A percentile compares a stretch with the other conserved stretches of the same genome.
phyloP scores from a whole-genome alignment of 805 yeast species.

The Metschnikowia sp. region DNA sequence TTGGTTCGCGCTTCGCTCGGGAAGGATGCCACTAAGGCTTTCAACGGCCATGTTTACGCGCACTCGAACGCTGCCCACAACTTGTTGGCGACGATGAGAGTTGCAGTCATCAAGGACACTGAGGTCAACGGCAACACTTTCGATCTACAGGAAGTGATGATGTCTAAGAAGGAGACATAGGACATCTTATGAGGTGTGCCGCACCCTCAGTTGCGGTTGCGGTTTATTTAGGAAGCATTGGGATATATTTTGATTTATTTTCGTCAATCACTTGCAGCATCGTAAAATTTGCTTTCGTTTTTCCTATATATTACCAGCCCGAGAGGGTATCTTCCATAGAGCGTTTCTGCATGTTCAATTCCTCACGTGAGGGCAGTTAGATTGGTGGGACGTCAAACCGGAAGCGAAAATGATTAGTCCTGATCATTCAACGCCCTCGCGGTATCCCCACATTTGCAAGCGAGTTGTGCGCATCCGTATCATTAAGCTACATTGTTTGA shows the following conservation, averaged over 20 bases:
- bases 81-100: conserved; percentile 76
- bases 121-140: conserved; percentile 55
- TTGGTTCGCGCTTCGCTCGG: conserved; percentile 68
- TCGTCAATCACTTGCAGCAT: too few species aligned
- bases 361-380: too few species aligned
- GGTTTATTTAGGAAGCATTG: not conserved
- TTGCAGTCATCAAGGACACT: conserved; percentile 71
- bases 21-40: conserved; percentile 80
- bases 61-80: conserved; percentile 87
- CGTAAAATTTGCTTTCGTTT: too few species aligned
- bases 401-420: too few species aligned
- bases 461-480: not conserved
- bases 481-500: not conserved
- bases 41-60: conserved; percentile 82
- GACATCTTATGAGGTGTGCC: not conserved
- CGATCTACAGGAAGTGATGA: conserved; percentile 45
- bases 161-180: conserved; percentile 33
- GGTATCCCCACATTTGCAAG: too few species aligned
- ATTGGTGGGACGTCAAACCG: too few species aligned
- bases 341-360: too few species aligned
- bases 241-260: conserved; percentile 2
- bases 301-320: too few species aligned
- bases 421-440: too few species aligned
- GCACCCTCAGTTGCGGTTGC: not conserved
- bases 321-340: too few species aligned